phyloP scores from a whole-genome alignment of 2,329 filamentous ascomycete species.

The Aspergillus oerlinghausenensis region DNA sequence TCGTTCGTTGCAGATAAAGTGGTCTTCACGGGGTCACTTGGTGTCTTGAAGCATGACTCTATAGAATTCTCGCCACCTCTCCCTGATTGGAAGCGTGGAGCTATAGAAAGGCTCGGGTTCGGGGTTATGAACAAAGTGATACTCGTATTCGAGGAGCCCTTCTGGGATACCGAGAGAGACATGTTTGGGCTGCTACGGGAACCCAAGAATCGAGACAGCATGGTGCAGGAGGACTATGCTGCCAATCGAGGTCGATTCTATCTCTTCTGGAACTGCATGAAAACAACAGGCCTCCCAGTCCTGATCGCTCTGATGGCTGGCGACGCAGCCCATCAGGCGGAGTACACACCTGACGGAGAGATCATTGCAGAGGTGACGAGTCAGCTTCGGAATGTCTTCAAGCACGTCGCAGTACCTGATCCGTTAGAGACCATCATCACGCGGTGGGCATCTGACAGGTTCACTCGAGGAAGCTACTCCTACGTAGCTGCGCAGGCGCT shows the following conservation, averaged over 20 bases:
- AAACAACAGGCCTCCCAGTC: slow-evolving; percentile 81
- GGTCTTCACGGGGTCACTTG: slow-evolving; percentile 85
- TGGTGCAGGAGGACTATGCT: slow-evolving; percentile 74
- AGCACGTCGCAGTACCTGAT: slow-evolving; percentile 58
- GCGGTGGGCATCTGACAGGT: slow-evolving; percentile 84
- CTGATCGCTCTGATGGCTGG: slow-evolving; percentile 93
- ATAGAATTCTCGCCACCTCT: slow-evolving; percentile 85
- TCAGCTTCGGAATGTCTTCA: slow-evolving; percentile 73
- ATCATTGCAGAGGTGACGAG: slow-evolving; percentile 76
- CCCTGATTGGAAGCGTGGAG: slow-evolving; percentile 78
- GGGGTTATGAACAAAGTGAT: slow-evolving; percentile 94
- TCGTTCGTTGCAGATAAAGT: slow-evolving; percentile 79
- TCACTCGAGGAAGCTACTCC: slow-evolving; percentile 92
- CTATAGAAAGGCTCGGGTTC: slow-evolving; percentile 81
- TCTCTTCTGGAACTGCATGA: slow-evolving; percentile 93
- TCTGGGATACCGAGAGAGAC: slow-evolving; percentile 85
- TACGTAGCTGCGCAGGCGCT: slow-evolving; percentile 80
- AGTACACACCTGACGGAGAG: slow-evolving; percentile 67
- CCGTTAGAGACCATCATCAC: slow-evolving; percentile 86
- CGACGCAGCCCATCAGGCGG: slow-evolving; percentile 84
- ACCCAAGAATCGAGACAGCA: slow-evolving; percentile 63
- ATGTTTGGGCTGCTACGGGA: slow-evolving; percentile 90
- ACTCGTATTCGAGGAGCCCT: slow-evolving; percentile 79
- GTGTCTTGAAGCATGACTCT: slow-evolving; percentile 75
- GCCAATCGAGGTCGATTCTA: slow-evolving; percentile 85